Base-by-base conservation (phyloP, 2,329 filamentous ascomycete species). In the Curvularia sp. region DNA sequence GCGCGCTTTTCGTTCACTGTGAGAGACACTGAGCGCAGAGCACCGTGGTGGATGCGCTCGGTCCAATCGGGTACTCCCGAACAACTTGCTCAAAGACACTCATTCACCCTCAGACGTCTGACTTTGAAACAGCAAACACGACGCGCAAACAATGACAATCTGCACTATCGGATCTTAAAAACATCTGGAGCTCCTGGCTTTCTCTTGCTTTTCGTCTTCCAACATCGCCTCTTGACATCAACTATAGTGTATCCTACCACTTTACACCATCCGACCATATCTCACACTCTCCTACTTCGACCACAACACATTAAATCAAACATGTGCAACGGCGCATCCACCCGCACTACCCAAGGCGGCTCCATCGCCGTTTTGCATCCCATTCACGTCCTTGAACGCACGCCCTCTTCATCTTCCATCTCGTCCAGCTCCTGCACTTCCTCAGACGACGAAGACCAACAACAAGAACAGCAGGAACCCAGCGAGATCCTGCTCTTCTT, bases 51-150 rank as follows among this genome's bases (percentile, higher is more conserved):
- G 57, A 39, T 45, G 46, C 53, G 49, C 50, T 21, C 61, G 50
- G 59, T 51, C 68, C 66, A 74, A 68, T 68, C 59, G 53, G 68
- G 70, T 75, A 64, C 71, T 74, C 70, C 19, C 63, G 66, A 72
- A 43, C 23, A 76, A 76, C 66, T 60, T 76, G 74, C 74, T 76
- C 74, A 76, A 74, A 70, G 68, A 63, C 21, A 59, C 72, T 71
- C 71, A 69, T 67, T 69, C 60, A 54, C 56, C 45, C 71, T 68
- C 68, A 66, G 59, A 32, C 34, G 10, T 30, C 10, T 30, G 28
- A 30, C 3, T 36, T 13, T 52, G 41, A 52, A 53, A 61, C 53
- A 36, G 15, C n/a, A 13, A 36, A 8, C 34, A 18, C 12, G 27
- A 15, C 18, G n/a, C 21, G 30, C 25, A 42, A 18, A 6, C 15